Conservation (phyloP, 306 rosid genomes). For the Hippophae gyantsensis region DNA sequence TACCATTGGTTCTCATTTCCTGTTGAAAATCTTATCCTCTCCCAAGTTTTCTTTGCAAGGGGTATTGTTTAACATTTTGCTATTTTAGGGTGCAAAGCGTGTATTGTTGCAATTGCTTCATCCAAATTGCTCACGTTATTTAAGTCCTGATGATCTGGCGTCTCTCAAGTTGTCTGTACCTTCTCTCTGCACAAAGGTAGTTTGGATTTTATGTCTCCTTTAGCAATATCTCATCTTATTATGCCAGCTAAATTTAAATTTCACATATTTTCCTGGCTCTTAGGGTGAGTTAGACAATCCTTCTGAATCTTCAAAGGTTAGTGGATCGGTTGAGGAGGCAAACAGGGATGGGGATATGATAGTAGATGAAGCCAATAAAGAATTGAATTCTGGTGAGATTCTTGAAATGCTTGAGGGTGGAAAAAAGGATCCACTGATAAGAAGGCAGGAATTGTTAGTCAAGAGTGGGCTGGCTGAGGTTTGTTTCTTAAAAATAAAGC, state of each 20-base stretch:
- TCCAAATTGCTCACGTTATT: conserved; percentile 78
- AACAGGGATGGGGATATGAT: conserved; percentile 26
- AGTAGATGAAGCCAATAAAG: conserved; percentile 27
- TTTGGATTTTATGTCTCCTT: conserved; percentile 10
- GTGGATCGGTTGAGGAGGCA: conserved; percentile 30
- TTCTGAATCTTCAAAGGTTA: conserved; percentile 28
- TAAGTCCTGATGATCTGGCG: conserved; percentile 69
- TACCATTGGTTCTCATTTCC: neutral
- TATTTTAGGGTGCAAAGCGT: conserved; percentile 65
- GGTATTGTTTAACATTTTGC: conserved; percentile 10
- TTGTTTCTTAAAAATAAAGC: conserved; percentile 20
- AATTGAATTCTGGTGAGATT: conserved; percentile 29
- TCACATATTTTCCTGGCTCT: conserved; percentile 8
- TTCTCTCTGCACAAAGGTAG: conserved; percentile 66
- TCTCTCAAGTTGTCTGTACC: conserved; percentile 62
- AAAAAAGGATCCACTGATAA: conserved; percentile 73
- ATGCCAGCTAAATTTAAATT: conserved; percentile 17
- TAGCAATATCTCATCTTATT: conserved; percentile 1
- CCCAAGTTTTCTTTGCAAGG: conserved; percentile 5
- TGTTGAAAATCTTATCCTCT: neutral
- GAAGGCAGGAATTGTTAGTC: conserved; percentile 87
- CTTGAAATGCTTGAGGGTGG: conserved; percentile 57
- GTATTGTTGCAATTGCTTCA: conserved; percentile 62
- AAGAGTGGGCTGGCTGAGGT: conserved; percentile 95
- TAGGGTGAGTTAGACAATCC: conserved; percentile 36